phyloP scores from a whole-genome alignment of 495 filamentous ascomycete genomes.

The Polyplosphaeria fusca region DNA sequence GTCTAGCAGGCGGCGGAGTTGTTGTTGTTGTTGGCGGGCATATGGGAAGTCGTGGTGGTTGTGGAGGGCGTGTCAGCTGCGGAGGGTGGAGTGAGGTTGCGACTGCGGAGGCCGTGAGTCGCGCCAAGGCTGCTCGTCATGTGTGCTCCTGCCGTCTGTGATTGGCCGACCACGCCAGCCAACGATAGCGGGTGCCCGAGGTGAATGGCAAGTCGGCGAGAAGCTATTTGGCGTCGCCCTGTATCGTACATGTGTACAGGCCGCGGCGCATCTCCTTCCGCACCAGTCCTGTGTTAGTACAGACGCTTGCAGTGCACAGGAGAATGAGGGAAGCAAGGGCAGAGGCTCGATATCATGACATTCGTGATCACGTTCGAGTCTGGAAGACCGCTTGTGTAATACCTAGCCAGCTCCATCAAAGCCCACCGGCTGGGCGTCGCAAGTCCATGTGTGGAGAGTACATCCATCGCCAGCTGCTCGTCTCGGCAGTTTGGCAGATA shows the following conservation, averaged over 20 bases:
- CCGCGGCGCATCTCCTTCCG: too few relatives aligned
- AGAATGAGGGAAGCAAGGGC: conserved; percentile 3
- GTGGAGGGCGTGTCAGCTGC: too few relatives aligned
- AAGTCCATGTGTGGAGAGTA: conserved; percentile 11
- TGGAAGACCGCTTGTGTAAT: conserved; percentile 14
- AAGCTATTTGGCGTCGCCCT: conserved; percentile 22
- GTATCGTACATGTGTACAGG: too few relatives aligned
- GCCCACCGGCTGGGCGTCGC: neutral
- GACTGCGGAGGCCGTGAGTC: conserved; percentile 9
- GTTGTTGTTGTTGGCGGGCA: conserved; percentile 26
- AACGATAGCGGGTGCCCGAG: conserved; percentile 1
- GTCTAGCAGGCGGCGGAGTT: conserved; percentile 45
- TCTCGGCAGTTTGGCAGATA: conserved; percentile 25
- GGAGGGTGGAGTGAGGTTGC: conserved; percentile 17
- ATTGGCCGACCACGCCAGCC: conserved; percentile 5
- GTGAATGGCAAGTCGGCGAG: conserved; percentile 8
- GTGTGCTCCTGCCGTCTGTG: neutral
- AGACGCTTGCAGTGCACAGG: too few relatives aligned
- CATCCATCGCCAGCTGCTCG: conserved; percentile 31
- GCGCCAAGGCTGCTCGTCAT: conserved; percentile 16
- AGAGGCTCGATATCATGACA: conserved; percentile 30
- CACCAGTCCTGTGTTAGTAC: too few relatives aligned
- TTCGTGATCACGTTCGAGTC: conserved; percentile 32
- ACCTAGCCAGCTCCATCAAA: conserved; percentile 19
- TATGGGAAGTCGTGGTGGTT: conserved; percentile 22